phyloP scores from a whole-genome alignment of 768 basidiomycete species.

The Suillus luteus region DNA sequence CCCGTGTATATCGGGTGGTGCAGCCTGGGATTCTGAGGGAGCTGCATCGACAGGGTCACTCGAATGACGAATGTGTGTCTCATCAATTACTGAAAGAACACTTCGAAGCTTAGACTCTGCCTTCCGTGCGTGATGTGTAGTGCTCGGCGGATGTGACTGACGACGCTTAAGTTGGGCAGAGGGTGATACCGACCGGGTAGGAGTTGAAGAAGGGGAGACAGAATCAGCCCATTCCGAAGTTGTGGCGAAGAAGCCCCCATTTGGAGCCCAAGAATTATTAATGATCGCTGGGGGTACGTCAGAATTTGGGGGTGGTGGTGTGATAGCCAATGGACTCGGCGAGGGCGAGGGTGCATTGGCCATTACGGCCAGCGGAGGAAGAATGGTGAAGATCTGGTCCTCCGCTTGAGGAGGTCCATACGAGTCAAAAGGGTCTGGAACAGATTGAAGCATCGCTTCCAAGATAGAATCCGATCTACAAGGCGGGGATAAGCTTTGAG shows the following conservation, averaged over 20 bases:
- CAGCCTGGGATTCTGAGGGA: conserved; percentile 21
- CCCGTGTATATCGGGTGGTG: conserved; percentile 34
- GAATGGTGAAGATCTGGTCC: conserved; percentile 91
- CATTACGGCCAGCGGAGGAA: conserved; percentile 80
- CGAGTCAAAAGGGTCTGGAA: conserved; percentile 92
- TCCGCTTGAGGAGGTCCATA: conserved; percentile 88
- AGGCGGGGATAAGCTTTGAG: conserved; percentile 17
- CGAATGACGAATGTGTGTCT: conserved; percentile 44
- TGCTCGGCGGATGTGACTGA: conserved; percentile 51
- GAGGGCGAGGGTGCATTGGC: conserved; percentile 64
- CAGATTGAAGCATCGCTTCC: conserved; percentile 85
- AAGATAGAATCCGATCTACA: conserved; percentile 82
- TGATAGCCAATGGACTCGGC: conserved; percentile 57
- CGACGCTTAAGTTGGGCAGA: conserved; percentile 43
- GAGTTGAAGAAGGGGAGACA: conserved; percentile 39
- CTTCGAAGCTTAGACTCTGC: conserved; percentile 69
- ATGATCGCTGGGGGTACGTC: conserved; percentile 39
- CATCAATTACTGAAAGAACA: conserved; percentile 73
- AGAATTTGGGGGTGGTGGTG: conserved; percentile 40
- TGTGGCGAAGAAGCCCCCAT: conserved; percentile 49
- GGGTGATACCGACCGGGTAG: conserved; percentile 57
- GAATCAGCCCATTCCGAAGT: conserved; percentile 58
- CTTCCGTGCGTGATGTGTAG: conserved; percentile 48
- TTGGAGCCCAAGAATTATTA: conserved; percentile 54
- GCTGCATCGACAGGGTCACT: conserved; percentile 24